Evolutionary conservation across 306 rosid genomes (phyloP), one percentile per base, ranked within the genome.

Genomic region (Crotalaria pallida): DNA sequence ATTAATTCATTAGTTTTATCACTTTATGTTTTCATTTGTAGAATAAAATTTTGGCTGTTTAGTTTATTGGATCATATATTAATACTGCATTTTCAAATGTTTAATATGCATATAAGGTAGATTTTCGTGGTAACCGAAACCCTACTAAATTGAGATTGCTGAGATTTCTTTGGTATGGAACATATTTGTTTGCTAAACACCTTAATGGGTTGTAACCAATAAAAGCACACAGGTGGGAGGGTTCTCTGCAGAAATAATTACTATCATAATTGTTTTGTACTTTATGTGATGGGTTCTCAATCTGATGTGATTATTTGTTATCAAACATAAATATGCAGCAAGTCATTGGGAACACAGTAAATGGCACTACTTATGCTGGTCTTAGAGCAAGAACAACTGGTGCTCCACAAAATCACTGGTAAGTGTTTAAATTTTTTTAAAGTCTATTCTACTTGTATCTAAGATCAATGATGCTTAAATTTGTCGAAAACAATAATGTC

Each of bases 321-420:
- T 34, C 31, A 52, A 70, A 59, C 15, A 36, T 55, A 24, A 45
- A 62, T 51, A 53, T 77, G 72, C 89, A 94, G 99, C 91, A 94
- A 74, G 95, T 94, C 19, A 80, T 94, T 70, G 99, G 97, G 5
- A 83, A 91, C 36, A 24, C 97, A 3, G 97, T 94, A 10, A 94
- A 91, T 3, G 99, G 99, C 21, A 94, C 99, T 7, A 91, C 99
- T 19, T 91, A 91, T 55, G 96, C 96, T 19, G 97, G 99, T 51
- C 79, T 95, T 48, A 83, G 97, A 84, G 99, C 96, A 40, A 89
- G 97, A 61, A 95, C 99, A 56, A 89, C 97, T 0, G 96, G 97
- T 44, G 99, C 99, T 68, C 99, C 96, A 22, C 99, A 91, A 60
- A 95, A 95, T 67, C 97, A 95, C 72, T 95, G 99, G 99, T 95